Evolutionary conservation across 768 basidiomycete genomes (phyloP).

Genomic region (Amanita fuliginea): DNA sequence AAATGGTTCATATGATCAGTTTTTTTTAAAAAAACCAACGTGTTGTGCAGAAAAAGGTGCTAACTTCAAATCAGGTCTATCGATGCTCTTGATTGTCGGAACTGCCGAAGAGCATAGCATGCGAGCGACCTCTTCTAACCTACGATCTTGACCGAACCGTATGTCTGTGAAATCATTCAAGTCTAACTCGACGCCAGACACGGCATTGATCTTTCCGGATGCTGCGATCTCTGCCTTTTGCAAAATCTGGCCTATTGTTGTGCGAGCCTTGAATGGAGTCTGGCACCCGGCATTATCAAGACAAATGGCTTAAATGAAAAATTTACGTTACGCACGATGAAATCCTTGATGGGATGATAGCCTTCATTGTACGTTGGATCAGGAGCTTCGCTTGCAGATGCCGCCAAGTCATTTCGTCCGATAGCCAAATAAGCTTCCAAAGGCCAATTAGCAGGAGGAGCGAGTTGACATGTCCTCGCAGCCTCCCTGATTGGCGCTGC

Average conservation of each 20-base stretch:
- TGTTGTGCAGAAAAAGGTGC: background rate
- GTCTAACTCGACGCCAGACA: slow-evolving; percentile 65
- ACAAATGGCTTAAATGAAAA: slow-evolving; percentile 1
- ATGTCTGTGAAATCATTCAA: slow-evolving; percentile 69
- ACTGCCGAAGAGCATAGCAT: slow-evolving; percentile 78
- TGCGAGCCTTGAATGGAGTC: slow-evolving; percentile 39
- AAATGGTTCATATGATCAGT: slow-evolving; percentile 5
- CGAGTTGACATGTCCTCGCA: slow-evolving; percentile 70
- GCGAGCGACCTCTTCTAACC: slow-evolving; percentile 84
- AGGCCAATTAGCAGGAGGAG: slow-evolving; percentile 69
- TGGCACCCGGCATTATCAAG: slow-evolving; percentile 16
- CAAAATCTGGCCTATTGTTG: slow-evolving; percentile 40
- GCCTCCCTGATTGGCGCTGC: slow-evolving; percentile 78
- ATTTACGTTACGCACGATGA: slow-evolving; percentile 30
- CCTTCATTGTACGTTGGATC: slow-evolving; percentile 39
- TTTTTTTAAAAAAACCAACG: background rate
- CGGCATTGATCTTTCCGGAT: slow-evolving; percentile 42
- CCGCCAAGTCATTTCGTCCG: slow-evolving; percentile 66
- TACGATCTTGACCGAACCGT: slow-evolving; percentile 82
- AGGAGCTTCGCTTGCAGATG: slow-evolving; percentile 38
- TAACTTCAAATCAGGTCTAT: slow-evolving; percentile 57
- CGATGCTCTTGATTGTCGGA: slow-evolving; percentile 49
- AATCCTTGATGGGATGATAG: slow-evolving; percentile 47
- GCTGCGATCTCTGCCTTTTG: slow-evolving; percentile 38
- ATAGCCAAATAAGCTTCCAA: slow-evolving; percentile 56